Percentiles rank a stretch among this genome's conserved stretches.
These are phyloP conservation scores for Beta vulgaris DNA, from an alignment of 148 eudicot species.

Conservation along the genomic window DNA sequence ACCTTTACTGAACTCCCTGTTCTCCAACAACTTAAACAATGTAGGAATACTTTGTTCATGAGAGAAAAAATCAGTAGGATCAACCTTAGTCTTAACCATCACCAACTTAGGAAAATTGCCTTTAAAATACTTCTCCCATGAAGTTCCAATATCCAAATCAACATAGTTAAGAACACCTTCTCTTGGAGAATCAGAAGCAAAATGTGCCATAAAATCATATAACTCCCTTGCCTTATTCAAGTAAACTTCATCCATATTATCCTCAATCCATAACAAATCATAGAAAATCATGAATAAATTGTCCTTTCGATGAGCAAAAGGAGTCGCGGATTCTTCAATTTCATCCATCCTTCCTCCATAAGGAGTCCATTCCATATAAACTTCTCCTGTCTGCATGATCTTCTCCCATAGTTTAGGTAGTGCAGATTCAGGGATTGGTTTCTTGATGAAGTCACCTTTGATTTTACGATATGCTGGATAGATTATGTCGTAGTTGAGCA, in stretches of 20 bases:
- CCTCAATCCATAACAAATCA: slow-evolving; percentile 10
- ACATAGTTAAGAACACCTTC: slow-evolving; percentile 14
- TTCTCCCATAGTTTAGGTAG: neutral
- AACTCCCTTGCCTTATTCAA: slow-evolving; percentile 9
- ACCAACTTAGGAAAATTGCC: slow-evolving; percentile 11
- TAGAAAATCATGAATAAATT: slow-evolving; percentile 6
- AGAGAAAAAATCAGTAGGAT: slow-evolving; percentile 21
- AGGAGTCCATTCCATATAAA: slow-evolving; percentile 23
- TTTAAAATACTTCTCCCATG: slow-evolving; percentile 8
- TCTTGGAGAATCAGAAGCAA: slow-evolving; percentile 13
- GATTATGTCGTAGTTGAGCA: neutral
- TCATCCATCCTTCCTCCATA: slow-evolving; percentile 19
- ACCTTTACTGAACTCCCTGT: neutral
- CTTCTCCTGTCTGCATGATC: neutral
- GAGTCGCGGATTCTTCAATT: slow-evolving; percentile 7
- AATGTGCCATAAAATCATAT: slow-evolving; percentile 10
- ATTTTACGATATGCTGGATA: neutral
- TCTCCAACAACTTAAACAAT: neutral
- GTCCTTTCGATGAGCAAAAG: slow-evolving; percentile 10
- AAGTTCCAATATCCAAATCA: slow-evolving; percentile 12
- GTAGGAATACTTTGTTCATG: slow-evolving; percentile 21
- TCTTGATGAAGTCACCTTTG: slow-evolving; percentile 19
- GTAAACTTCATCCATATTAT: neutral
- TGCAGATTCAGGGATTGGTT: slow-evolving; percentile 4
- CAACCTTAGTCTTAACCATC: slow-evolving; percentile 14